phyloP scores from a whole-genome alignment of 208 protist species.

The Naegleria gruberi region DNA sequence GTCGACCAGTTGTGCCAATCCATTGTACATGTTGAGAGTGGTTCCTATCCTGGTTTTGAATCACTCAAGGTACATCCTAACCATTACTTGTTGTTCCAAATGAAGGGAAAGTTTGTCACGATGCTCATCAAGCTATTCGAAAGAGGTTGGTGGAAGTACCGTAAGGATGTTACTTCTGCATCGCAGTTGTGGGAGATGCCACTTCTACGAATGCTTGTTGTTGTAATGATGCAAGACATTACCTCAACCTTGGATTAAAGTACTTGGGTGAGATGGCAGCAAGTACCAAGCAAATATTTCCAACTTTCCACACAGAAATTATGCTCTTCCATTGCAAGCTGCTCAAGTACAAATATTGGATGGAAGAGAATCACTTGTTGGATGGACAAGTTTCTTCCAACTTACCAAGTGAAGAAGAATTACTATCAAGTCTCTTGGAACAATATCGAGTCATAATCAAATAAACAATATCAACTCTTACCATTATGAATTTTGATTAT shows the following conservation, averaged over 20 bases:
- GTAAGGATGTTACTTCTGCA: background rate
- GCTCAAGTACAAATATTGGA: background rate
- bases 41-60: background rate
- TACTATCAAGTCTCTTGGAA: background rate
- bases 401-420: background rate
- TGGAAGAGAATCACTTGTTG: background rate
- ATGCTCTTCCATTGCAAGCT: background rate
- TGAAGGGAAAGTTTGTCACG: background rate
- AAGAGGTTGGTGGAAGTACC: background rate
- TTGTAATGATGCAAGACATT: background rate
- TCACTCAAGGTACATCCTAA: background rate
- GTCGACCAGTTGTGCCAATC: background rate
- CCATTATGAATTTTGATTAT: too few relatives aligned
- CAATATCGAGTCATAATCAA: background rate
- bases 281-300: background rate
- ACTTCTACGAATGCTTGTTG: too few relatives aligned
- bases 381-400: background rate
- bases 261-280: background rate
- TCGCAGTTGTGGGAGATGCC: background rate
- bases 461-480: too few relatives aligned
- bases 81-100: background rate
- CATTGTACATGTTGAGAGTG: background rate
- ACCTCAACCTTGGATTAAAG: background rate
- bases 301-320: background rate
- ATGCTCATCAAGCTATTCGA: background rate